phyloP scores from a whole-genome alignment of 192 early-diverging fungal genomes.

The Spizellomyces sp. region DNA sequence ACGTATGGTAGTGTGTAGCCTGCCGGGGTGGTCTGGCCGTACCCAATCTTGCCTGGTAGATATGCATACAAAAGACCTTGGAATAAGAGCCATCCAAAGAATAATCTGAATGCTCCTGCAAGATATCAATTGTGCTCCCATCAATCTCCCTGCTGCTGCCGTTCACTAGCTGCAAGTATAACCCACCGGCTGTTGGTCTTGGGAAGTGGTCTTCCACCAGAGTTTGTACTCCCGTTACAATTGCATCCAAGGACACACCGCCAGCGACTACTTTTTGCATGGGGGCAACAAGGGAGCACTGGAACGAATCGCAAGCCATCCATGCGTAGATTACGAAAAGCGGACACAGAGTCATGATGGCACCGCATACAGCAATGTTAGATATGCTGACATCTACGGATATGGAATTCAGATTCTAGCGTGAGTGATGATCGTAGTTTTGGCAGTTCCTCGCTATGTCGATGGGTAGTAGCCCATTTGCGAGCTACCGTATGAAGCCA shows the following conservation, averaged over 20 bases:
- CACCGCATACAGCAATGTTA: conserved; percentile 53
- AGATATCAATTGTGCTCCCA: conserved; percentile 8
- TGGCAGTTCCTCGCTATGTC: background rate
- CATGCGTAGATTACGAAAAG: conserved; percentile 69
- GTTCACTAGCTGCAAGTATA: background rate
- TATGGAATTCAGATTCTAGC: background rate
- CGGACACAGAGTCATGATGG: conserved; percentile 68
- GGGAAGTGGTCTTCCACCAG: conserved; percentile 43
- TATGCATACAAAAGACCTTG: conserved; percentile 68
- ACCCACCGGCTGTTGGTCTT: conserved; percentile 38
- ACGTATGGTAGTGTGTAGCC: conserved; percentile 73
- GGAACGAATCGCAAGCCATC: conserved; percentile 64
- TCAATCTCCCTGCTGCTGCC: background rate
- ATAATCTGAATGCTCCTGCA: conserved; percentile 58
- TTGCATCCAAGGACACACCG: conserved; percentile 34
- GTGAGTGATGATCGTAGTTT: background rate
- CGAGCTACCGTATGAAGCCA: background rate
- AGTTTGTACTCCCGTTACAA: conserved; percentile 15
- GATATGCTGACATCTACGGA: conserved; percentile 35
- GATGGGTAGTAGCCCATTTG: background rate
- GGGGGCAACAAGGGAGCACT: conserved; percentile 66
- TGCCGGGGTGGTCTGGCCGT: conserved; percentile 78
- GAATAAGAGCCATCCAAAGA: conserved; percentile 68
- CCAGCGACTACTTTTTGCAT: conserved; percentile 37
- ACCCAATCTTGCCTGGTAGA: conserved; percentile 70